A percentile compares a stretch with the other conserved stretches of the same genome.
phyloP scores from a whole-genome alignment of 257 asterid genomes.

The Solanum appendiculatum region DNA sequence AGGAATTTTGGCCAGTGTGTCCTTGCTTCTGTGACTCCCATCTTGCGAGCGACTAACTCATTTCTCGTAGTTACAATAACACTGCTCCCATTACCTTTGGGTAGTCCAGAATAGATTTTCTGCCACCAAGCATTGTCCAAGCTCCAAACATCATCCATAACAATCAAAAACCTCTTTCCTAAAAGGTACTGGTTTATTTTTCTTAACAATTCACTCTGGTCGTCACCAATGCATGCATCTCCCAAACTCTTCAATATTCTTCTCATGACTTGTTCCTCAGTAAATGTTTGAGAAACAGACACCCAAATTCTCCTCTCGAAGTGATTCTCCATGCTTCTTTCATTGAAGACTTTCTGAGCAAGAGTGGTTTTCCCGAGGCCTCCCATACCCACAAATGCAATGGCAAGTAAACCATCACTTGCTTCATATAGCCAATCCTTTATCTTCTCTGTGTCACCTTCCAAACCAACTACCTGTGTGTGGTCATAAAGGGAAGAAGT shows the following conservation, averaged over 20 bases:
- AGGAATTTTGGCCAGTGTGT: constrained; percentile 25
- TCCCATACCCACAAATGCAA: constrained; percentile 31
- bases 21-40: constrained; percentile 20
- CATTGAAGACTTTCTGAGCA: constrained; percentile 21
- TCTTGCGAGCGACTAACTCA: constrained; percentile 17
- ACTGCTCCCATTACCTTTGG: constrained; percentile 23
- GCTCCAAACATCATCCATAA: constrained; percentile 27
- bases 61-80: constrained; percentile 25
- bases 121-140: constrained; percentile 18
- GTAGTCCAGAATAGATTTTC: constrained; percentile 11
- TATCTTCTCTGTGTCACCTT: constrained; percentile 23
- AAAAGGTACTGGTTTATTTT: constrained; percentile 22
- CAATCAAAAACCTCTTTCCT: constrained; percentile 22
- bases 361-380: constrained; percentile 26
- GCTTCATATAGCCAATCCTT: constrained; percentile 18
- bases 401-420: constrained; percentile 15
- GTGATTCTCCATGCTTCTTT: constrained; percentile 4
- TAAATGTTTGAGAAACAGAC: constrained; percentile 26
- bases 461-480: constrained; percentile 24
- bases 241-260: constrained; percentile 26
- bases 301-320: constrained; percentile 30
- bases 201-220: constrained; percentile 17
- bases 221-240: constrained; percentile 22
- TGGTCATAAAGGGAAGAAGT: constrained; percentile 21
- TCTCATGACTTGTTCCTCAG: constrained; percentile 25